Base-by-base conservation (phyloP, 805 yeast species). In the Suhomyces xylopsoci region DNA sequence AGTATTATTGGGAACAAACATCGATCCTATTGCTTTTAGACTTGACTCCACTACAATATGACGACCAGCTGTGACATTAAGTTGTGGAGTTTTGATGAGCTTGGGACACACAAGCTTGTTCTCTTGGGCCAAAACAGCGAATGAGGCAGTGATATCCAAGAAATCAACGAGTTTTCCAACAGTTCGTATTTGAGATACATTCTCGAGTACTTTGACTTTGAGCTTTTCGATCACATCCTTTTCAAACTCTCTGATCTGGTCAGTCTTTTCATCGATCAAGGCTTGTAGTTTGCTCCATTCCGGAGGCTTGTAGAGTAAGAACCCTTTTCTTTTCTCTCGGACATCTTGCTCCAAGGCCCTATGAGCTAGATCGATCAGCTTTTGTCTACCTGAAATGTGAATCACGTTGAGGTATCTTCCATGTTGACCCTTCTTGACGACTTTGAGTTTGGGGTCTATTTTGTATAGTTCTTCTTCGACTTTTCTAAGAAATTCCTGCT, bases 21-120 rank as follows among this genome's bases (percentile, higher is more conserved):
- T 71, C 14, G 63, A 68, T 1, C 85, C 81, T 22, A 71, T 69
- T 1, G 71, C 65, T 45, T 71, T 76, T 51, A 88, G 70, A 1
- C 90, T 89, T 32, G 84, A 81, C 62, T 93, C 97, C 2, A 93
- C 98, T 14, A 90, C 91, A 12, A 89, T 63, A 66, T 94, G 98
- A 28, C 97, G 74, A 0, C 98, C 98, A 0, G 76, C 80, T 1
- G 62, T 62, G 8, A 91, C 80, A 0, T 78, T 71, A 4, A 87
- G 71, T 17, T 64, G 69, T 0, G 76, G 71, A 2, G 81, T 71
- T 1, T 79, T 68, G 30, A 79, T 79, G 20, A 93, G 70, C 8
- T 59, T 70, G 0, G 99, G 99, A 50, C 89, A 71, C 0, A 80
- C 83, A 46, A 91, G 76, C 30, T 80, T 71, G 55, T 80, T 81